Evolutionary conservation across 2,329 filamentous ascomycete species (phyloP), one percentile per base, ranked within the genome.

Genomic region (Botrytis squamosa): DNA sequence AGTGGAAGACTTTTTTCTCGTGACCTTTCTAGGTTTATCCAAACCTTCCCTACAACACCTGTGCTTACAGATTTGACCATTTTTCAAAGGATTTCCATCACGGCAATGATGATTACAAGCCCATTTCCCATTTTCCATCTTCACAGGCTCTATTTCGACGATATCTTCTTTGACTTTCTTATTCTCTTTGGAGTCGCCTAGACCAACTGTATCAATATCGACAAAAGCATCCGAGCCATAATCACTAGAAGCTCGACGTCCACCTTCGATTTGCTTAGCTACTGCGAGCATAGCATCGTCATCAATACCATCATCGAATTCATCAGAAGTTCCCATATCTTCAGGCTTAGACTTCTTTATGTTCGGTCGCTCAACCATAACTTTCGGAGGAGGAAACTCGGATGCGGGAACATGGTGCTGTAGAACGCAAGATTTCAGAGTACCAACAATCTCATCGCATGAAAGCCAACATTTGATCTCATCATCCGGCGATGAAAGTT

Each of bases 381-480:
- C 65, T 38, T 46, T 64, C 29, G 60, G 46, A 38, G 70, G 18
- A 57, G 78, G 77, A 74, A 84, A 84, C 16, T 79, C 81, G 8
- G 79, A 81, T 22, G 77, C 75, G 9, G 82, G 81, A 71, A 84
- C 78, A 49, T 82, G 75, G 42, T 76, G 80, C 42, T 78, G 75
- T 12, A 82, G 70, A 59, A 76, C 63, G 65, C 64, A 76, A 22
- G 74, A 77, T 49, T 75, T 76, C 10, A 77, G 80, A 0, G 89
- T 90, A 2, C 89, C 89, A 4, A 90, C 93, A 78, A 98, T 92
- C 62, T 94, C 91, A 82, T 98, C 95, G 77, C 95, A 98, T 81
- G 93, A 92, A 67, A 95, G 85, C 79, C 91, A 89, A 75, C 90
- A 93, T 38, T 86, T 86, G 49, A 96, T 87, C 4, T 86, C 83